Percentiles rank a stretch among this genome's conserved stretches.
These are phyloP conservation scores for Diaporthe humulicola DNA, from an alignment of 2,329 filamentous ascomycete genomes.

Conservation along the genomic window DNA sequence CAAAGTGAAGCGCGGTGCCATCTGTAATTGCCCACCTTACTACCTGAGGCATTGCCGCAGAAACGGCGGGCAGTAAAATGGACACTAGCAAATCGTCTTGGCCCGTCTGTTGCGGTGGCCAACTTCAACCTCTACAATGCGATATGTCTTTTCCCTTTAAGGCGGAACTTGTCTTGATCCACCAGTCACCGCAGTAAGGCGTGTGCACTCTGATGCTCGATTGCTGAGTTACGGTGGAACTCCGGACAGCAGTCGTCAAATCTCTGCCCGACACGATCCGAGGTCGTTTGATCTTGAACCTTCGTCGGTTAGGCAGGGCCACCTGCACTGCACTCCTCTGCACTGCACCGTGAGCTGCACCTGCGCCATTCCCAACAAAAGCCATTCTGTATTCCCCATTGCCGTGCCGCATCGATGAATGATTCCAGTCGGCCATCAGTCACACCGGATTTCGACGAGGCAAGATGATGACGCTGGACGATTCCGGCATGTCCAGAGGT, in stretches of 20 bases:
- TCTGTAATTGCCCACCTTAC: neutral
- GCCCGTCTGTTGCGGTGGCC: neutral
- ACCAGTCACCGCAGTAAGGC: neutral
- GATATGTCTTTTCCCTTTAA: neutral
- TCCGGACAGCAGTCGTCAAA: conserved; percentile 32
- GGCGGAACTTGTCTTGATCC: neutral
- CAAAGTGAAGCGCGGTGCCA: conserved; percentile 11
- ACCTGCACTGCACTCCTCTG: conserved; percentile 20
- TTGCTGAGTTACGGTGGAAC: conserved; percentile 35
- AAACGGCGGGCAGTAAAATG: conserved; percentile 25
- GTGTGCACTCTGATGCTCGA: neutral
- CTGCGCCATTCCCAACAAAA: conserved; percentile 13
- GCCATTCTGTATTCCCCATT: neutral
- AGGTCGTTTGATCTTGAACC: neutral
- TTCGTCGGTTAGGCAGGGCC: conserved; percentile 31
- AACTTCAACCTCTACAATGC: conserved; percentile 5
- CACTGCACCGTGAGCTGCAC: conserved; percentile 19
- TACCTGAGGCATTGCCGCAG: neutral
- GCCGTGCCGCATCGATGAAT: conserved; percentile 30
- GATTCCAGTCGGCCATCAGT: neutral
- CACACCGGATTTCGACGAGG: conserved; percentile 7
- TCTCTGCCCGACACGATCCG: conserved; percentile 39
- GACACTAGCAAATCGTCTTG: conserved; percentile 21
- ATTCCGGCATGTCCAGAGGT: conserved; percentile 36
- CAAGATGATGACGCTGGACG: conserved; percentile 33